phyloP scores from a whole-genome alignment of 1,284 basidiomycete species.

The Ceratobasidium sp. region DNA sequence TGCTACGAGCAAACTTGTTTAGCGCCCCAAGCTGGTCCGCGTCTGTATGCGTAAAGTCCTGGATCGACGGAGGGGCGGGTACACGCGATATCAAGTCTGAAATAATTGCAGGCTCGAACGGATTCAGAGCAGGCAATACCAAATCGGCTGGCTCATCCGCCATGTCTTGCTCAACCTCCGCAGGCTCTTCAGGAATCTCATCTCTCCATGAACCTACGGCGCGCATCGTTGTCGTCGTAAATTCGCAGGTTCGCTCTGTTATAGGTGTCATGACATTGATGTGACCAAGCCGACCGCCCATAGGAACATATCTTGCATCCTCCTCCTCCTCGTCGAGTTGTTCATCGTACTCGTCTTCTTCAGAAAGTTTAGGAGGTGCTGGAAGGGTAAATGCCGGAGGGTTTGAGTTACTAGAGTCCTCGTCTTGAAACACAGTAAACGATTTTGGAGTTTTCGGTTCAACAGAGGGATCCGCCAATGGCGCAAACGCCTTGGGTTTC shows the following conservation, averaged over 20 bases:
- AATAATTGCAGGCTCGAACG: conserved; percentile 75
- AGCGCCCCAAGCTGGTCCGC: conserved; percentile 70
- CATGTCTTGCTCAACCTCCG: conserved; percentile 39
- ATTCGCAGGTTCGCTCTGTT: conserved; percentile 90
- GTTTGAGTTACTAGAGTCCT: conserved; percentile 47
- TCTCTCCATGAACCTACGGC: conserved; percentile 38
- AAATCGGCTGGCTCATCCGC: conserved; percentile 40
- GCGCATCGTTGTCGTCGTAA: conserved; percentile 58
- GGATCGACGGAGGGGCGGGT: conserved; percentile 68
- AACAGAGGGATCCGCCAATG: conserved; percentile 36
- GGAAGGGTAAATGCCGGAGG: conserved; percentile 41
- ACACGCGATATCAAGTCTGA: conserved; percentile 71
- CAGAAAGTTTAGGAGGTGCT: conserved; percentile 49
- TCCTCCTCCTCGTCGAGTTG: conserved; percentile 42
- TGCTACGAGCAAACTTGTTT: conserved; percentile 53
- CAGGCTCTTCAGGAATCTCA: conserved; percentile 45
- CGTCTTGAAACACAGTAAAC: conserved; percentile 44
- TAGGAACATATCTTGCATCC: conserved; percentile 57
- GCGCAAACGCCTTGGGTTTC: conserved; percentile 23
- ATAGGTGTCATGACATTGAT: conserved; percentile 95
- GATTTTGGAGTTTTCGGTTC: conserved; percentile 26
- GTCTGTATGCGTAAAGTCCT: conserved; percentile 64
- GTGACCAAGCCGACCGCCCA: conserved; percentile 75
- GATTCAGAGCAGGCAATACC: conserved; percentile 81
- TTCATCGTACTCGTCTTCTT: conserved; percentile 44